Percentiles rank a stretch among this genome's conserved stretches.
These are phyloP conservation scores for Capsaspora owczarzaki DNA, from an alignment of 78 protist species.

Conservation along the genomic window DNA sequence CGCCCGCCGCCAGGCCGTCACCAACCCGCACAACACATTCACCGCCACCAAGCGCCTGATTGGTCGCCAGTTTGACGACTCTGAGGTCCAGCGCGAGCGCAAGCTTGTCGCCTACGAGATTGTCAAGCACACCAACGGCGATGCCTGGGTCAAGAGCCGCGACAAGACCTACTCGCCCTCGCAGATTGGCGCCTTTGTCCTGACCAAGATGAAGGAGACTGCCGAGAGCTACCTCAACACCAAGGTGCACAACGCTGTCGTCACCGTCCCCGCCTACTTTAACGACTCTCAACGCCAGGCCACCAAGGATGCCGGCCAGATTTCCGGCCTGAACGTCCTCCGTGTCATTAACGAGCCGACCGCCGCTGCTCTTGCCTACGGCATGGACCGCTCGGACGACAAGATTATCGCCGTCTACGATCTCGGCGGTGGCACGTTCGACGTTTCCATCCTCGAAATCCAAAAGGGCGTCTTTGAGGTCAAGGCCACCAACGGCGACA, in stretches of 20 bases:
- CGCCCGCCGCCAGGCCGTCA: slow-evolving; percentile 85
- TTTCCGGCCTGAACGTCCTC: slow-evolving; percentile 92
- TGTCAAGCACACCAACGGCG: slow-evolving; percentile 67
- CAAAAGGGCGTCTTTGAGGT: slow-evolving; percentile 94
- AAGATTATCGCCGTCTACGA: slow-evolving; percentile 84
- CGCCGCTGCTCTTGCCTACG: slow-evolving; percentile 91
- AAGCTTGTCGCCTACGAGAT: slow-evolving; percentile 53
- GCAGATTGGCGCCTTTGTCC: slow-evolving; percentile 92
- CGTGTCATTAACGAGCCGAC: slow-evolving; percentile 99
- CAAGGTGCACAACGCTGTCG: slow-evolving; percentile 79
- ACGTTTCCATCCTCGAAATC: slow-evolving; percentile 93
- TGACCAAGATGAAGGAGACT: slow-evolving; percentile 94
- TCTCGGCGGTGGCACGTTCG: slow-evolving; percentile 99
- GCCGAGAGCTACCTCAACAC: slow-evolving; percentile 83
- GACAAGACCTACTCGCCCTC: slow-evolving; percentile 90
- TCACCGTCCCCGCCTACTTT: slow-evolving; percentile 99
- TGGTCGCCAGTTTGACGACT: slow-evolving; percentile 77
- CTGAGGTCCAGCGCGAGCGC: slow-evolving; percentile 49
- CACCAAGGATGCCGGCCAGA: slow-evolving; percentile 97
- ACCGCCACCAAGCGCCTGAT: slow-evolving; percentile 91
- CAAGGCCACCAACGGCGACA: slow-evolving; percentile 96
- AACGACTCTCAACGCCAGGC: slow-evolving; percentile 98
- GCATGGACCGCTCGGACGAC: slow-evolving; percentile 53
- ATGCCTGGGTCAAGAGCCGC: slow-evolving; percentile 87
- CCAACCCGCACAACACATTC: slow-evolving; percentile 83